Conservation (phyloP, 148 eudicot species). For the Camellia japonica region DNA sequence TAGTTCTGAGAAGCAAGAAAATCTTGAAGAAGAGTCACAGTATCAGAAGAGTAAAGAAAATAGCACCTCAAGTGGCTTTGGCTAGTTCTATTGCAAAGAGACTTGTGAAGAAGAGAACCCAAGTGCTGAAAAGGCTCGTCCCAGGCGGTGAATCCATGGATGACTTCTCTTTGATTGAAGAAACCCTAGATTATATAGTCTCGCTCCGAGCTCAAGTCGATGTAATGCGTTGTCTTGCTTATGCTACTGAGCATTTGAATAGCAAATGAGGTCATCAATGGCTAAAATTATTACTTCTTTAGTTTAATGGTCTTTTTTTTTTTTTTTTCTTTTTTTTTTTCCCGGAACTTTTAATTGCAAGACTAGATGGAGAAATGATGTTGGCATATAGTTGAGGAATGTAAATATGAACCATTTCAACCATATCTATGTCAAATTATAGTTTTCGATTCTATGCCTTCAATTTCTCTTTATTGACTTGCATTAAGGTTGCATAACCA, state of each 20-base stretch:
- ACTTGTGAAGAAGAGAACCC: constrained; percentile 57
- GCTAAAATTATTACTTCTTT: neutral
- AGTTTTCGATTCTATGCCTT: neutral
- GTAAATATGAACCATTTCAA: neutral
- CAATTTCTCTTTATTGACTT: neutral
- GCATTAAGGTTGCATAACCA: neutral
- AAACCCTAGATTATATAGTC: constrained; percentile 73
- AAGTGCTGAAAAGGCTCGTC: constrained; percentile 55
- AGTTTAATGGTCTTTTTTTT: neutral
- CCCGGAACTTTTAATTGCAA: neutral
- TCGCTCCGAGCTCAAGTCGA: constrained; percentile 66
- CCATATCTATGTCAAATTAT: neutral
- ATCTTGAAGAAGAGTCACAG: constrained; percentile 26
- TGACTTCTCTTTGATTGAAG: constrained; percentile 48
- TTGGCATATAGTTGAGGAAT: constrained; percentile 1
- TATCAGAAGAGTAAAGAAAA: constrained; percentile 13
- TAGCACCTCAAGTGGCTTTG: neutral
- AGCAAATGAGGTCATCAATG: constrained; percentile 8
- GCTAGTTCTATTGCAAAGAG: constrained; percentile 45
- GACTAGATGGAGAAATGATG: neutral
- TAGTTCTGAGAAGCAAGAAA: constrained; percentile 32
- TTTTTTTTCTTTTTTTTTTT: too few species aligned
- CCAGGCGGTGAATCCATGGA: constrained; percentile 79
- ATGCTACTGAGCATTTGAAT: constrained; percentile 28
- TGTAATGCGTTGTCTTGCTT: constrained; percentile 64